Conservation (phyloP, 140 eudicot genomes). For the Ambrosia hybrid region DNA sequence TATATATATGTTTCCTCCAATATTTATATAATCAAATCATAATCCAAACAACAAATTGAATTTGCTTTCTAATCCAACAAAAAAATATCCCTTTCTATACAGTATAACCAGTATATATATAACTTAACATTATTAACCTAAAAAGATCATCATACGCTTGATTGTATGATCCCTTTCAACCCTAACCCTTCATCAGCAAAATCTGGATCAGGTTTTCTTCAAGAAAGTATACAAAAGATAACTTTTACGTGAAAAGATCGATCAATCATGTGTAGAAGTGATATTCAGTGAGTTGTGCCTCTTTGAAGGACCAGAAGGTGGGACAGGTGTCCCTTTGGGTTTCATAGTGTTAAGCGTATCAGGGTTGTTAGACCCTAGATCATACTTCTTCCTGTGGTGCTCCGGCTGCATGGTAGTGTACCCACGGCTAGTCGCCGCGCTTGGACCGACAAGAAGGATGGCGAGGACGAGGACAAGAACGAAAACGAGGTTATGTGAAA, state of each 20-base stretch:
- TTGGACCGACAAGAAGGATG: slow-evolving; percentile 32
- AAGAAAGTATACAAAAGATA: background rate
- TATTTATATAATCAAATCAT: slow-evolving; percentile 9
- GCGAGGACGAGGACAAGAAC: slow-evolving; percentile 10
- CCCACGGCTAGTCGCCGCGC: slow-evolving; percentile 42
- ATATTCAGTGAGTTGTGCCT: slow-evolving; percentile 55
- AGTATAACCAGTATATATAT: slow-evolving; percentile 8
- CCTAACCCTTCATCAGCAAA: slow-evolving; percentile 31
- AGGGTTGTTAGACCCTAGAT: background rate
- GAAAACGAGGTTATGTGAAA: slow-evolving; percentile 19
- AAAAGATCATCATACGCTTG: slow-evolving; percentile 5
- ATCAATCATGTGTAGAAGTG: slow-evolving; percentile 31
- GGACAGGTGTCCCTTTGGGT: slow-evolving; percentile 56
- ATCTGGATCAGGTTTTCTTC: slow-evolving; percentile 14
- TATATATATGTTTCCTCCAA: background rate
- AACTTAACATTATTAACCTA: slow-evolving; percentile 9
- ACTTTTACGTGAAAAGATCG: background rate
- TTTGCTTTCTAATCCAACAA: slow-evolving; percentile 27
- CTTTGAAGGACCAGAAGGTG: slow-evolving; percentile 79
- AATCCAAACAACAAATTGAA: slow-evolving; percentile 3
- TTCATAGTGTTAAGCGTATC: slow-evolving; percentile 29
- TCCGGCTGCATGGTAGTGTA: slow-evolving; percentile 26
- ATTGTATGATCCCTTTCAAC: slow-evolving; percentile 19
- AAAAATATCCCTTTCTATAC: slow-evolving; percentile 27
- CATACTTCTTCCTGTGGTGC: slow-evolving; percentile 15